Evolutionary conservation across 352 stramenopile species (phyloP), one percentile per base, ranked within the genome.

Genomic region (Pythium grandisporangium): DNA sequence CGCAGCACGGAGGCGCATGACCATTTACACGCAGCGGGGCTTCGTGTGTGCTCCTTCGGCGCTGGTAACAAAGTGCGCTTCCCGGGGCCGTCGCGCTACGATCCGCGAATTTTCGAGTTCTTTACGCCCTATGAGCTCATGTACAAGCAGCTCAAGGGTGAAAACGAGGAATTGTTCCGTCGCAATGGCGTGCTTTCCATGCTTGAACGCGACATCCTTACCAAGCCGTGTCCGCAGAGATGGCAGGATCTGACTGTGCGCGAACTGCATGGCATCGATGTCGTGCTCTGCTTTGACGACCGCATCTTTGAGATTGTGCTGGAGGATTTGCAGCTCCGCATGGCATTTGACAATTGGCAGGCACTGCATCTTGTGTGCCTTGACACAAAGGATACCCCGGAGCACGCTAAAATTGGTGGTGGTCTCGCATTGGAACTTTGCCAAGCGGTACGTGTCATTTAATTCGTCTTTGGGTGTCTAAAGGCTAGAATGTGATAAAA

Each of bases 281-380:
- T 95, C 16, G 74, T 93, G 22, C 45, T 95, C n/a, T 93, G 81
- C 66, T 95, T 95, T 58, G 84, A 95, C 56, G 75, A 91, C 58
- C 75, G 79, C 45, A 88, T 95, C 44, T 95, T 89, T 20, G 78
- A 94, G 51, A 87, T 90, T 22, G 75, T 95, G 14, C 47, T 91
- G 21, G 80, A 95, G 39, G 75, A 83, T 48, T 49, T 86, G 42
- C 73, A 86, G 58, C 54, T 86, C 29, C 67, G 70, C 11, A 53
- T 75, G 11, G 69, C 63, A 8, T 58, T 58, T 10, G 66, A 51
- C 44, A 51, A 58, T 45, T 86, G 72, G 72, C 53, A 66, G 24
- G 67, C 77, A 34, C 55, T 95, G 38, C 80, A 93, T 52, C 42
- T 95, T 51, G 55, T 95, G 32, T 93, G 83, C 54, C 65, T 95